Base-by-base conservation (phyloP, 192 early-diverging fungal genomes). In the Entomortierella lignicola region DNA sequence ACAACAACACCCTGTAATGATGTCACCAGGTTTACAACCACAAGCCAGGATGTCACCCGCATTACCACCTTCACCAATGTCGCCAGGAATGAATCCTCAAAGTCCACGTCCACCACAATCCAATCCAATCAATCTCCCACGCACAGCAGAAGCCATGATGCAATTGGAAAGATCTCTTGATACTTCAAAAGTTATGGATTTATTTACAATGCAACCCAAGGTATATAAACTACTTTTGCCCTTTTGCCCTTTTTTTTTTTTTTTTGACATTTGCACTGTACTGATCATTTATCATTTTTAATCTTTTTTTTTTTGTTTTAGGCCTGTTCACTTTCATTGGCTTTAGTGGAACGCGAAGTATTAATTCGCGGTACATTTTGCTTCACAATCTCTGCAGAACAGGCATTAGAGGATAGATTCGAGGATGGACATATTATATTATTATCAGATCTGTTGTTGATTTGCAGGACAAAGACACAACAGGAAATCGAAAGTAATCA, bases 141-240 rank as follows among this genome's bases (percentile, higher is more conserved):
- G 43, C 8, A 54, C 60, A 4, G 57, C 43, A 26, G 60, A 55
- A 7, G 59, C 60, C 11, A 69, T 85, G 66, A 17, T 58, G 41
- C 75, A 74, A 12, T 44, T 88, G 34, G 84, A 88, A 51, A 50
- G 30, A 8, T 57, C 77, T 20, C 61, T 88, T 1, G 85, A 88
- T 50, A 66, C 77, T 5, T 59, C 80, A 18, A 82, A 62, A 52
- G 81, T 72, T 25, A 59, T 80, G 13, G 87, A 88, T 69, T 60
- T 88, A 20, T 85, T 85, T 63, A 81, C 82, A 2, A 85, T 82
- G 72, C 66, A 80, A 21, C 82, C 77, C 31, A 86, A 82, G 66
- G 87, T 88, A 83, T 23, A 51, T 23, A 34, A 15, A 15, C 10
- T 42, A n/a, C 5, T 47, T 7, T 17, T 4, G 17, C n/a, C n/a